Conservation (phyloP, 2,329 filamentous ascomycete genomes). For the Zymoseptoria crescenta region DNA sequence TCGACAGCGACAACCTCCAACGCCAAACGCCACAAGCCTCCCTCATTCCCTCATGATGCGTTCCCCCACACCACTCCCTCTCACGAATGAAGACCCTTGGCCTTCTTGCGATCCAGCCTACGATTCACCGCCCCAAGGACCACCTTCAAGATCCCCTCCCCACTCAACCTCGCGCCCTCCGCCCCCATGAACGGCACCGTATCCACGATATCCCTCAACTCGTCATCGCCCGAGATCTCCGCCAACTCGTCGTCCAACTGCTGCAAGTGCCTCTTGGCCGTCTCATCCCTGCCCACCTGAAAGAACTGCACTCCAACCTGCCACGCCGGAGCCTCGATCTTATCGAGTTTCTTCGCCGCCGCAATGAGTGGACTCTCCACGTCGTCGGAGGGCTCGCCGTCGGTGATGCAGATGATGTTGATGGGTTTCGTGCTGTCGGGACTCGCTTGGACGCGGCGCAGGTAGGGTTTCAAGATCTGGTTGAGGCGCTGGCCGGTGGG, state of each 20-base stretch:
- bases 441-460: constrained; percentile 44
- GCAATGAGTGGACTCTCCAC: constrained; percentile 61
- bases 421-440: constrained; percentile 60
- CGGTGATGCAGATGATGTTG: constrained; percentile 89
- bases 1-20: not conserved
- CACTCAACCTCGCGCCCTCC: constrained; percentile 50
- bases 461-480: constrained; percentile 65
- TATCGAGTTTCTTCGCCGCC: constrained; percentile 63
- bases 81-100: constrained; percentile 1
- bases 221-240: constrained; percentile 43
- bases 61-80: not conserved
- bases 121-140: constrained; percentile 71
- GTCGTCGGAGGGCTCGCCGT: constrained; percentile 75
- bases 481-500: constrained; percentile 66
- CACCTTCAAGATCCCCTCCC: constrained; percentile 68
- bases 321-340: constrained; percentile 60
- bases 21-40: not conserved
- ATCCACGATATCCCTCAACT: constrained; percentile 81
- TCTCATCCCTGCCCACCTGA: constrained; percentile 70
- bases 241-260: constrained; percentile 67
- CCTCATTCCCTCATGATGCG: not conserved
- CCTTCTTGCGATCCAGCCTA: constrained; percentile 48
- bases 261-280: constrained; percentile 57
- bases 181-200: constrained; percentile 65
- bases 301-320: constrained; percentile 95